A percentile compares a stretch with the other conserved stretches of the same genome.
phyloP scores from a whole-genome alignment of 2,329 filamentous ascomycete species.

The Iodosphaeria phyllophila region DNA sequence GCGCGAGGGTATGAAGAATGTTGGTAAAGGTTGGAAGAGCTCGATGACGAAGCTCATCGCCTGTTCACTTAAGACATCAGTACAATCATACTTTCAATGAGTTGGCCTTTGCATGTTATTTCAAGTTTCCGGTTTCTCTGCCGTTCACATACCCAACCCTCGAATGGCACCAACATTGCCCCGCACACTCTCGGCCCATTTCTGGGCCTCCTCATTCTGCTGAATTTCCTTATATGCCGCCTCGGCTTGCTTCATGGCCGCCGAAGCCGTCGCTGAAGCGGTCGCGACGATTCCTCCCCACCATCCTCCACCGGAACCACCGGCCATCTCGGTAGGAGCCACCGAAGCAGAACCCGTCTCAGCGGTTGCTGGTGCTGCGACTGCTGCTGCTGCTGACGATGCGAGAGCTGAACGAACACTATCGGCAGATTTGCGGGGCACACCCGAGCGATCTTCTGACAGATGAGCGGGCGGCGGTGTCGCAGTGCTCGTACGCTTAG shows the following conservation, averaged over 20 bases:
- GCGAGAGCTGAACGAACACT: constrained; percentile 54
- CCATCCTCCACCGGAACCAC: constrained; percentile 50
- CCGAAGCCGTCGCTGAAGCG: constrained; percentile 38
- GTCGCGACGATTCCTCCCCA: constrained; percentile 78
- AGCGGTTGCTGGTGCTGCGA: constrained; percentile 20
- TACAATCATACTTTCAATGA: too few relatives aligned
- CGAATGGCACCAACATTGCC: constrained; percentile 69
- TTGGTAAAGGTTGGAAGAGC: constrained; percentile 90
- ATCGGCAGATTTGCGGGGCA: constrained; percentile 55
- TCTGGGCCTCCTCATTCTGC: constrained; percentile 88
- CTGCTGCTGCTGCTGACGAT: constrained; percentile 53
- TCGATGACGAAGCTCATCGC: constrained; percentile 69
- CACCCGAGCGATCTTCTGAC: constrained; percentile 43
- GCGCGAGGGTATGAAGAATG: constrained; percentile 85
- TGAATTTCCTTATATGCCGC: constrained; percentile 88
- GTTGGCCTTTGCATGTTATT: too few relatives aligned
- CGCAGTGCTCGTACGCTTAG: constrained; percentile 29
- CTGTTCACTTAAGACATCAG: too few relatives aligned
- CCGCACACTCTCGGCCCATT: constrained; percentile 86
- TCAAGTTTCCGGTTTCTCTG: too few relatives aligned
- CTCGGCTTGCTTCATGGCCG: constrained; percentile 84
- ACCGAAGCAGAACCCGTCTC: constrained; percentile 3
- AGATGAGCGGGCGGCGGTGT: constrained; percentile 29
- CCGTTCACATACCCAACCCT: constrained; percentile 50
- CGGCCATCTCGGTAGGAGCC: constrained; percentile 8